phyloP scores from a whole-genome alignment of 148 eudicot species.

The Euryodendron excelsum region DNA sequence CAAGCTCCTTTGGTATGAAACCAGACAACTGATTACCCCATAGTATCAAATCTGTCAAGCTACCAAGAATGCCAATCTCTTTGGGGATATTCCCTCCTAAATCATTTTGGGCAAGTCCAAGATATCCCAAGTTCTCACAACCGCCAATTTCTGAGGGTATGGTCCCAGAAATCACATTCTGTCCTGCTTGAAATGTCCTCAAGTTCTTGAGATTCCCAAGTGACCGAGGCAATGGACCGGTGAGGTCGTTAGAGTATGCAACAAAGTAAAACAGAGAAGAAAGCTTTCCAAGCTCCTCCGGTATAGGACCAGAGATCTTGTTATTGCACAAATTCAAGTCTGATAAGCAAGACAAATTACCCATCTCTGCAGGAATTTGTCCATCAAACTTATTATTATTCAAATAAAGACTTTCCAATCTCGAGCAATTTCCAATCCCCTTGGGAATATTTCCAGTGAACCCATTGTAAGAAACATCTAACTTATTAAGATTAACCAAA shows the following conservation, averaged over 20 bases:
- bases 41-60: conserved; percentile 65
- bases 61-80: conserved; percentile 68
- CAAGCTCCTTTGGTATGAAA: conserved; percentile 69
- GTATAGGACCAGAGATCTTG: conserved; percentile 65
- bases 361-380: conserved; percentile 65
- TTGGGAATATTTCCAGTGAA: conserved; percentile 58
- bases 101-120: conserved; percentile 85
- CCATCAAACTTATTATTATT: conserved; percentile 66
- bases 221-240: conserved; percentile 68
- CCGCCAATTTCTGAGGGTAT: conserved; percentile 74
- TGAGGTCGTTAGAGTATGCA: conserved; percentile 65
- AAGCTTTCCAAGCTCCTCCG: conserved; percentile 77
- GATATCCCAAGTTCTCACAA: conserved; percentile 53
- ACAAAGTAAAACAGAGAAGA: conserved; percentile 59
- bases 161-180: conserved; percentile 67
- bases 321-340: conserved; percentile 86
- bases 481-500: conserved; percentile 39
- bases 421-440: conserved; percentile 64
- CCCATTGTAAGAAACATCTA: conserved; percentile 57
- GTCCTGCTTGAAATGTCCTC: conserved; percentile 75
- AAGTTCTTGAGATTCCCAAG: conserved; percentile 62
- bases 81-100: conserved; percentile 67
- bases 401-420: conserved; percentile 47
- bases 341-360: conserved; percentile 48
- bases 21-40: conserved; percentile 77